Percentiles rank a stretch among this genome's conserved stretches.
These are phyloP conservation scores for Aspergillus sclerotiicarbonarius DNA, from an alignment of 495 filamentous ascomycete species.

Conservation along the genomic window DNA sequence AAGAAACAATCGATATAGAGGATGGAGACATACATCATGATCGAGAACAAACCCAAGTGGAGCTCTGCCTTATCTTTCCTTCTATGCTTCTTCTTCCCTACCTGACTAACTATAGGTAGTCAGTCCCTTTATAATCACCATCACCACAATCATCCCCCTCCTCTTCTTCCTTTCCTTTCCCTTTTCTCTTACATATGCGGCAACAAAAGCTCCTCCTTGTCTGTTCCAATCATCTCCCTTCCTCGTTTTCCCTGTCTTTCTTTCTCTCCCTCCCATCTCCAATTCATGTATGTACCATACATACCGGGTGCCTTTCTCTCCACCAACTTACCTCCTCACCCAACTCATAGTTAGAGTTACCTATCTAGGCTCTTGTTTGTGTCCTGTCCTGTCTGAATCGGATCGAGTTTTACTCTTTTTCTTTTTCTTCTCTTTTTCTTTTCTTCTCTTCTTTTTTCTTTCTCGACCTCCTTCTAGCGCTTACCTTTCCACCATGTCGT, in stretches of 20 bases:
- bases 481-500: conserved; percentile 1
- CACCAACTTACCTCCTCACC: background rate
- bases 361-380: background rate
- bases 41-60: background rate
- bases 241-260: conserved; percentile 10
- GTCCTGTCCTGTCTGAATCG: conserved; percentile 4
- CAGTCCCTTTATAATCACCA: background rate
- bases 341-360: background rate
- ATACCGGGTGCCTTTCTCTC: background rate
- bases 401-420: background rate
- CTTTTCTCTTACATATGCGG: conserved; percentile 3
- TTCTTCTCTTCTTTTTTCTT: background rate
- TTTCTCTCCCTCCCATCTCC: conserved; percentile 6
- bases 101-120: background rate
- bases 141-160: background rate
- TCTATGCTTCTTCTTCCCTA: background rate
- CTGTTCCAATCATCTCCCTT: background rate
- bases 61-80: background rate
- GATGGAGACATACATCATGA: background rate
- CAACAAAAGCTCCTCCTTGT: too few species aligned
- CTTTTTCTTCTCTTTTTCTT: conserved; percentile 1
- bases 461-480: background rate
- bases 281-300: conserved; percentile 1
- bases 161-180: conserved; percentile 17
- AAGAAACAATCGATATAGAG: background rate